phyloP scores from a whole-genome alignment of 305 asterid species.

The Fraxinus albicans region DNA sequence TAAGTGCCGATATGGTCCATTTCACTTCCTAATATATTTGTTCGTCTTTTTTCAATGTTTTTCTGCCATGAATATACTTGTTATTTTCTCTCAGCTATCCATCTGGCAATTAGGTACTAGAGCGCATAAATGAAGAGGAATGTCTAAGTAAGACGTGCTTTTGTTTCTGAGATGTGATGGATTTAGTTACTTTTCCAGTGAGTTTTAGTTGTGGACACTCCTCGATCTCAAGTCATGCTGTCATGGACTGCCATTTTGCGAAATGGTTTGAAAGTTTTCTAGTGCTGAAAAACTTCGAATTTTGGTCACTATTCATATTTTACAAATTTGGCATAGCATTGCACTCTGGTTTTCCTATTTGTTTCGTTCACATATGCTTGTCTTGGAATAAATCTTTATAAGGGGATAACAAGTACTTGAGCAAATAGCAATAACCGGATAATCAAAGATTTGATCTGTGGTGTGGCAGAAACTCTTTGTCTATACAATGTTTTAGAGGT shows the following conservation, averaged over 20 bases:
- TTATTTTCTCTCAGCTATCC: conserved; percentile 3
- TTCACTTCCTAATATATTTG: conserved; percentile 8
- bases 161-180: conserved; percentile 2
- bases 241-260: not conserved
- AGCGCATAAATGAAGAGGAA: not conserved
- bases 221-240: not conserved
- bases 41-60: not conserved
- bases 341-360: not conserved
- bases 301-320: conserved; percentile 2
- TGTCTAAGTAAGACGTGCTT: not conserved
- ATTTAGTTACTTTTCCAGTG: not conserved
- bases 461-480: not conserved
- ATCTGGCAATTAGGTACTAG: not conserved
- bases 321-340: not conserved
- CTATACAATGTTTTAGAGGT: not conserved
- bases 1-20: not conserved
- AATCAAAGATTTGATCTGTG: not conserved
- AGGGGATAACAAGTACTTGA: not conserved
- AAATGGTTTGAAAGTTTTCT: not conserved
- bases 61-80: not conserved
- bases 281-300: conserved; percentile 1
- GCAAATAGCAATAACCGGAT: not conserved
- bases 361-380: conserved; percentile 2
- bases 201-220: conserved; percentile 5
- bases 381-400: not conserved